Percentiles rank a stretch among this genome's conserved stretches.
Evolutionary conservation across 192 early-diverging fungal species (phyloP).

Genomic region (Gaertneriomyces semiglobifer): DNA sequence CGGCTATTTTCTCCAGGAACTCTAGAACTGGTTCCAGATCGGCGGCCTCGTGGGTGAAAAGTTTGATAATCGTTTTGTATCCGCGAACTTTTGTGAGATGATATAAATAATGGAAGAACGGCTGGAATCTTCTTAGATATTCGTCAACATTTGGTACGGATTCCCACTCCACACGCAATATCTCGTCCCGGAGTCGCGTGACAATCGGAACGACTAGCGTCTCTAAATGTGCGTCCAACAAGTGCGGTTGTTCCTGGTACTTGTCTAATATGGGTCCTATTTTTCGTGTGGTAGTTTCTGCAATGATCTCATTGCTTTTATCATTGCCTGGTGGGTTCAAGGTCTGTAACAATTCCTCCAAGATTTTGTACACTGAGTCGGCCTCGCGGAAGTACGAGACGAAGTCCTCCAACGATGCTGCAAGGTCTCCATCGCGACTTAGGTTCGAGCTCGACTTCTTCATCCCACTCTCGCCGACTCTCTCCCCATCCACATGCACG

Average conservation of each 20-base stretch:
- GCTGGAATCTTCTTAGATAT: slow-evolving; percentile 1
- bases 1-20: slow-evolving; percentile 45
- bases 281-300: too few species aligned
- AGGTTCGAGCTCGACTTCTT: too few species aligned
- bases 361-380: too few species aligned
- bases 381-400: too few species aligned
- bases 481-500: too few species aligned
- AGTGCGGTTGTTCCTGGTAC: slow-evolving; percentile 74
- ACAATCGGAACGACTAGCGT: slow-evolving; percentile 60
- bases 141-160: neutral
- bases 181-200: slow-evolving; percentile 44
- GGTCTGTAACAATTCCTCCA: too few species aligned
- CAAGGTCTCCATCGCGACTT: too few species aligned
- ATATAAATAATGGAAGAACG: slow-evolving; percentile 62
- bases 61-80: slow-evolving; percentile 84
- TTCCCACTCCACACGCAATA: slow-evolving; percentile 13
- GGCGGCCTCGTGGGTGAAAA: slow-evolving; percentile 84
- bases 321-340: too few species aligned
- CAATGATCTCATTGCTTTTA: too few species aligned
- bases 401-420: too few species aligned
- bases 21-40: slow-evolving; percentile 86
- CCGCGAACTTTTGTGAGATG: slow-evolving; percentile 82
- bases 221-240: slow-evolving; percentile 75
- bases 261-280: slow-evolving; percentile 18
- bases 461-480: too few species aligned